A percentile compares a stretch with the other conserved stretches of the same genome.
Conservation (phyloP, 2,329 filamentous ascomycete species). For the Verticillium tricorpus region DNA sequence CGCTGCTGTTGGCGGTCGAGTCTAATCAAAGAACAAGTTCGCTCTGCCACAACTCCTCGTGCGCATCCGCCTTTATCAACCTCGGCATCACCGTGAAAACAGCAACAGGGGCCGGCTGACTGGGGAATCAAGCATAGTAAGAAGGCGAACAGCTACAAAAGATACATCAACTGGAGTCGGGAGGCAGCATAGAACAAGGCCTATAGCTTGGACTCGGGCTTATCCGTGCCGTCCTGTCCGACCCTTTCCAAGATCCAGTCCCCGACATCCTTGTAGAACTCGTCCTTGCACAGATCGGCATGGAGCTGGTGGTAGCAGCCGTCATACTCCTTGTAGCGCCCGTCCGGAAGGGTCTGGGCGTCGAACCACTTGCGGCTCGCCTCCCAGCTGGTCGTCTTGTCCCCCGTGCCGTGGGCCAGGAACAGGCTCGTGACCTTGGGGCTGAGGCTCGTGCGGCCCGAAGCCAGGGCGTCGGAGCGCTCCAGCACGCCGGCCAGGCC, state of each 20-base stretch:
- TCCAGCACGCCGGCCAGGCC: slow-evolving; percentile 75
- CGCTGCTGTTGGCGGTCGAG: neutral
- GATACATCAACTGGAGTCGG: neutral
- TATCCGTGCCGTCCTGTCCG: slow-evolving; percentile 7
- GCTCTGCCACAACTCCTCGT: neutral
- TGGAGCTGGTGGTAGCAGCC: slow-evolving; percentile 76
- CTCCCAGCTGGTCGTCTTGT: slow-evolving; percentile 63
- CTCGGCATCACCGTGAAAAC: neutral
- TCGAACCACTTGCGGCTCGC: slow-evolving; percentile 63
- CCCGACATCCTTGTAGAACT: slow-evolving; percentile 55
- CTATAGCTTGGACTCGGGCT: slow-evolving; percentile 33
- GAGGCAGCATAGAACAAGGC: too few relatives aligned
- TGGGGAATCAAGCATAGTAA: too few relatives aligned
- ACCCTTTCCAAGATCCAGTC: slow-evolving; percentile 57
- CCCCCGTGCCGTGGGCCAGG: slow-evolving; percentile 72
- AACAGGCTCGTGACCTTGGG: slow-evolving; percentile 59
- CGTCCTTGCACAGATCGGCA: slow-evolving; percentile 49
- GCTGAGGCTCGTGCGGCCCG: slow-evolving; percentile 48
- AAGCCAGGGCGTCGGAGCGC: slow-evolving; percentile 57
- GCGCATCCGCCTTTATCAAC: neutral
- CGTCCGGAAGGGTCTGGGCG: slow-evolving; percentile 56
- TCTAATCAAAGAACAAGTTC: neutral
- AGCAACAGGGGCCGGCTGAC: neutral
- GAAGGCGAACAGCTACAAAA: too few relatives aligned
- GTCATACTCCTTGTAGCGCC: slow-evolving; percentile 67